Evolutionary conservation across 345 rosid genomes (phyloP), one percentile per base, ranked within the genome.

Genomic region (Citrus inodora): DNA sequence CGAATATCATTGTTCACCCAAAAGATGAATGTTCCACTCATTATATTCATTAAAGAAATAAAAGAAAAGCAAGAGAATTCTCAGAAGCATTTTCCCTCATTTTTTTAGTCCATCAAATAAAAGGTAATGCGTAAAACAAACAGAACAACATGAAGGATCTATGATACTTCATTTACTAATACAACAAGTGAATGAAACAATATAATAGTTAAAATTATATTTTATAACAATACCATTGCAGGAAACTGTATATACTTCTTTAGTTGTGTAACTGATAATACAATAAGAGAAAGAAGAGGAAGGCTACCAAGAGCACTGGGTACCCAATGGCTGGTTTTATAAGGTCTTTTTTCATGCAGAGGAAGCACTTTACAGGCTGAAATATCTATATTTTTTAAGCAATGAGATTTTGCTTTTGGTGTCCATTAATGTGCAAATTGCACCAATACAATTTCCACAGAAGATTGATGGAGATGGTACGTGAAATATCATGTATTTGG

Each of bases 341-440:
- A 40, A 4, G 62, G n/a, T 8, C 24, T 42, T 9, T 48, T 17
- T 70, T 70, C 60, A 46, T 13, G 63, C 46, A 14, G 63, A 64
- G 40, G 9, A 63, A 35, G 25, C 74, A 79, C 82, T 82, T 78
- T 82, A 82, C 66, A 70, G 85, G 25, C 25, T 6, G 33, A 64
- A 74, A 16, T 19, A 42, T 61, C 64, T 63, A 67, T 53, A 27
- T n/a, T 40, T 21, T 32, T 11, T 35, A 35, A 14, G 9, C 19
- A 35, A 67, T 51, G 40, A 25, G 67, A 64, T 24, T 24, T 24
- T 37, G 64, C 40, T 46, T 70, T 75, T 46, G 3, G 13, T 82
- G 9, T 40, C 64, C 64, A 75, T 71, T 32, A 27, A 58, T 40
- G 21, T 30, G 25, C 85, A 82, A 82, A 75, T 82, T 76, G 82